These are phyloP conservation scores for Suillus subluteus DNA, from an alignment of 768 basidiomycete genomes.

Conservation along the genomic window DNA sequence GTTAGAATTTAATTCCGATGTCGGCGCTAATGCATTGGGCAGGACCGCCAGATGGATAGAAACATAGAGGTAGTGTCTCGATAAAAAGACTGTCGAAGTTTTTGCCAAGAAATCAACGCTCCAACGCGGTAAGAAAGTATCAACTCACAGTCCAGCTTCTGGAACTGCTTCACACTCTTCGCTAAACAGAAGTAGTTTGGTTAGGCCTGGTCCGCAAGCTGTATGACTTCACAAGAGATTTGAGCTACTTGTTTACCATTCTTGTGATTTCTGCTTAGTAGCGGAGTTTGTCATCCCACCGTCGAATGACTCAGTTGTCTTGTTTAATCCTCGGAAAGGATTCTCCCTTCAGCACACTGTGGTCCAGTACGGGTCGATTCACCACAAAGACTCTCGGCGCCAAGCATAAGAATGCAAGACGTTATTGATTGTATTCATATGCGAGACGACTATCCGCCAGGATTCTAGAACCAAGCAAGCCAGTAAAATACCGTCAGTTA, in stretches of 20 bases:
- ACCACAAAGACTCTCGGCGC: not conserved
- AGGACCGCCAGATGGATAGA: not conserved
- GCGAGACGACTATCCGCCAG: not conserved
- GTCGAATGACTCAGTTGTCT: not conserved
- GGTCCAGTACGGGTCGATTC: not conserved
- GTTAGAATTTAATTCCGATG: not conserved
- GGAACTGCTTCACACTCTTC: not conserved
- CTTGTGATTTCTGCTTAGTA: not conserved
- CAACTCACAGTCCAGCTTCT: not conserved
- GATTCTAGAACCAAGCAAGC: not conserved
- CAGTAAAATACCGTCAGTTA: not conserved
- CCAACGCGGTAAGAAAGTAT: not conserved
- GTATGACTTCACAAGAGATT: not conserved
- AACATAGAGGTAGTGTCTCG: not conserved
- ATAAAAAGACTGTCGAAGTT: too few species aligned
- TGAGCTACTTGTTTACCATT: not conserved
- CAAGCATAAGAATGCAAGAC: not conserved
- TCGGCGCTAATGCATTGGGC: not conserved
- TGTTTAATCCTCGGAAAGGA: not conserved
- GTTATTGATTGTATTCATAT: not conserved
- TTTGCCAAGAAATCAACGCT: not conserved
- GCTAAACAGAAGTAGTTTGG: not conserved
- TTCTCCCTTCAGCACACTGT: not conserved
- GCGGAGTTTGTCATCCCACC: not conserved
- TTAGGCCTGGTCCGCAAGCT: not conserved